A percentile compares a stretch with the other conserved stretches of the same genome.
Conservation (phyloP, 2,329 filamentous ascomycete genomes). For the Hypomyces perniciosus region DNA sequence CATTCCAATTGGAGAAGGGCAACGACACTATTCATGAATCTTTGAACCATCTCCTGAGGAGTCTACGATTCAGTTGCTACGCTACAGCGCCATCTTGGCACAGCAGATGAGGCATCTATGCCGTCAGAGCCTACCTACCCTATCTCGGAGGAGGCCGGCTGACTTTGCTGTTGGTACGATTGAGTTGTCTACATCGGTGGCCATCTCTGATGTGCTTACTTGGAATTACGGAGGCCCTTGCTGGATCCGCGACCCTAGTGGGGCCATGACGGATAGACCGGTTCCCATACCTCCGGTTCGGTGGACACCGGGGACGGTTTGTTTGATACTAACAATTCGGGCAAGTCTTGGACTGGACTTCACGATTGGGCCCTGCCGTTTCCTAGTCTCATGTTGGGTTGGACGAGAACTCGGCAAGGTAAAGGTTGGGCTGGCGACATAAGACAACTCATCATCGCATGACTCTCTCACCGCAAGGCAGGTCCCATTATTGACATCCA, state of each 20-base stretch:
- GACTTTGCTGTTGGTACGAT: constrained; percentile 9
- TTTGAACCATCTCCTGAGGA: not conserved
- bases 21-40: constrained; percentile 3
- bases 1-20: not conserved
- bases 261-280: constrained; percentile 7
- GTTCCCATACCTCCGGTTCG: constrained; percentile 10
- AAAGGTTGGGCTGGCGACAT: constrained; percentile 5
- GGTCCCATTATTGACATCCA: not conserved
- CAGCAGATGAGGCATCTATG: constrained; percentile 5
- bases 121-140: not conserved
- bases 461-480: constrained; percentile 6
- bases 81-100: constrained; percentile 4
- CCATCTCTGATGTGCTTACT: not conserved
- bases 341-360: not conserved
- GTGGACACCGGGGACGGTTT: constrained; percentile 6
- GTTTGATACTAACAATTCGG: constrained; percentile 5
- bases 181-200: not conserved
- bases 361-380: constrained; percentile 10
- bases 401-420: constrained; percentile 6
- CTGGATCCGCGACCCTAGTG: not conserved
- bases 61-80: constrained; percentile 1
- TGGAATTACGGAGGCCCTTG: constrained; percentile 7
- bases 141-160: constrained; percentile 4
- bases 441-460: constrained; percentile 10
- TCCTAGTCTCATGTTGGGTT: not conserved